These are phyloP conservation scores for Arabidopsis lyrata DNA, from an alignment of 441 rosid genomes.

Conservation along the genomic window DNA sequence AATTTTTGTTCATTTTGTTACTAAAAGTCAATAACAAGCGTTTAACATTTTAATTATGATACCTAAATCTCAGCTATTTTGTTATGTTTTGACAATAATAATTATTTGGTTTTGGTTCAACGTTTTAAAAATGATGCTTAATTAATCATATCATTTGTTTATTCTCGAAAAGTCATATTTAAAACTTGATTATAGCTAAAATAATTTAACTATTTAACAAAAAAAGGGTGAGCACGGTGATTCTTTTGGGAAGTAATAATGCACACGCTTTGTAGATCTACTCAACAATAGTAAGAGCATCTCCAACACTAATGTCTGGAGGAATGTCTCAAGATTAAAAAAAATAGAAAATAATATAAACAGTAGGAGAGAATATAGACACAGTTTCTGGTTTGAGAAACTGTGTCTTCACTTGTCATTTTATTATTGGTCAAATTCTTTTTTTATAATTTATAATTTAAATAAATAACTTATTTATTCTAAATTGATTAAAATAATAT, in stretches of 20 bases:
- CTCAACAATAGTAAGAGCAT: background rate
- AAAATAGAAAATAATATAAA: no score
- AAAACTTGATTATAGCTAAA: background rate
- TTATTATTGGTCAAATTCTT: no score
- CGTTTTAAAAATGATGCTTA: background rate
- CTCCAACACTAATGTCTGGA: no score
- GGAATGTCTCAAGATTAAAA: no score
- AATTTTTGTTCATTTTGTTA: conserved; percentile 3
- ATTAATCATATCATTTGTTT: background rate
- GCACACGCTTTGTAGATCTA: conserved; percentile 32
- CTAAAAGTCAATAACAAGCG: conserved; percentile 38
- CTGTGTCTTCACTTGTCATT: no score
- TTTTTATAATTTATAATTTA: no score
- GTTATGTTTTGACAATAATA: conserved; percentile 5
- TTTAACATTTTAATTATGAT: conserved; percentile 20
- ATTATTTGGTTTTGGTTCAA: background rate
- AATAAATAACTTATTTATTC: no score
- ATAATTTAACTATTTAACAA: background rate
- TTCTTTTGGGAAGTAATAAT: conserved; percentile 5
- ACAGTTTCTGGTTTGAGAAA: no score
- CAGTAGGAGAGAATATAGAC: no score
- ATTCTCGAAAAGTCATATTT: background rate
- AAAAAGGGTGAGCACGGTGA: background rate
- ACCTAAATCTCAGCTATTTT: conserved; percentile 1
- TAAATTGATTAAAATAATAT: no score